These are phyloP conservation scores for Cicer cuneatum DNA, from an alignment of 306 rosid genomes.

Conservation along the genomic window DNA sequence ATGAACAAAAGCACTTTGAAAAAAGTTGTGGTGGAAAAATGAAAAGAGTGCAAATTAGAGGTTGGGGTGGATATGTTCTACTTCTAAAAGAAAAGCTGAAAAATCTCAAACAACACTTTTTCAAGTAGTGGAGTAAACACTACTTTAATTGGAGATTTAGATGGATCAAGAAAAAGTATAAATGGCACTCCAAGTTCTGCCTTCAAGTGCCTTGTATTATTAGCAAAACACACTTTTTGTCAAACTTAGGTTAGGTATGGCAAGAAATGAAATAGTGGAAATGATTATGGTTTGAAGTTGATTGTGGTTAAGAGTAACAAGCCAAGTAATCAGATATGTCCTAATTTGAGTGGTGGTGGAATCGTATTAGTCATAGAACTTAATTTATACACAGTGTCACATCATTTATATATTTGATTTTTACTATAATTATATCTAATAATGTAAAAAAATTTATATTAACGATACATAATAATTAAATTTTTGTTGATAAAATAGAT, in stretches of 20 bases:
- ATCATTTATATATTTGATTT: no score
- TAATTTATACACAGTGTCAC: no score
- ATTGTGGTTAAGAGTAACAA: background rate
- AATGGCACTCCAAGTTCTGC: no score
- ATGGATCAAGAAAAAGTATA: background rate
- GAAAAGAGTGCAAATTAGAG: background rate
- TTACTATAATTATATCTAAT: no score
- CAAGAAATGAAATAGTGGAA: background rate
- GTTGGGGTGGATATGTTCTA: constrained; percentile 6
- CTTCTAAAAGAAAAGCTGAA: constrained; percentile 1
- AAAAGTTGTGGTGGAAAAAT: background rate
- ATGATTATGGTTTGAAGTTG: background rate
- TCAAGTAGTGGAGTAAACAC: background rate
- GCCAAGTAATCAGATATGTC: background rate
- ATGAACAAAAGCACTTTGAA: background rate
- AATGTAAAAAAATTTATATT: no score
- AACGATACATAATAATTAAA: no score
- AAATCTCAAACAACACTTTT: background rate
- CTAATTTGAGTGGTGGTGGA: background rate
- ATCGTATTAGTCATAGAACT: no score
- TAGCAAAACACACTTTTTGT: background rate
- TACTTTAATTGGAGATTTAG: background rate
- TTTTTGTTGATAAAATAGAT: no score
- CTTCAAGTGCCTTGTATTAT: background rate
- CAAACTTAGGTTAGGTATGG: constrained; percentile 9